Evolutionary conservation across 257 asterid species (phyloP), one percentile per base, ranked within the genome.

Genomic region (Fraxinus excelsior): DNA sequence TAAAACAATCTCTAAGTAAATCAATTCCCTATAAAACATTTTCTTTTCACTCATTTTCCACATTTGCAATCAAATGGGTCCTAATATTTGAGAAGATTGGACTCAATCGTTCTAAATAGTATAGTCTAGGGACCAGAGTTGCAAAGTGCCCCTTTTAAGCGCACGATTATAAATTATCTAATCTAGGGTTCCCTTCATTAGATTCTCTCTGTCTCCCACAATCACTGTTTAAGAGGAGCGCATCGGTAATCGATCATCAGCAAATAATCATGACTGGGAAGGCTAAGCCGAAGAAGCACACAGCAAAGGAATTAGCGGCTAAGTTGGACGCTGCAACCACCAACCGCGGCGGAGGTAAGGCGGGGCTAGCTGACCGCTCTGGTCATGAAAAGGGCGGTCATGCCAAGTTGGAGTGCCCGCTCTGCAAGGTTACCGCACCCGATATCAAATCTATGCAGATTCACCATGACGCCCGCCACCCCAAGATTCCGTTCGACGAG

Each of bases 221-320:
- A 60, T 60, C 67, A 2, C 67, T 0, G 67, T 60, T 58, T 26
- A 19, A 58, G 13, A 10, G 67, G 1, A n/a, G 65, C 28, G 7
- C 65, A 56, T 25, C 67, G 16, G 32, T 10, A 23, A 21, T 60
- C 67, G 1, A 46, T 46, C n/a, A 14, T 14, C 56, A 46, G 19
- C 56, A 16, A 46, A 13, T 16, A 13, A 14, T 46, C 88, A 93
- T 93, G 98, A 91, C 97, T 1, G 98, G 98, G 25, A 93, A 93
- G 74, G 98, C 97, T 5, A 93, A 93, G 87, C 98, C 98, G 2
- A 91, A 91, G 94, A 93, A 93, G 89, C 98, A 93, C 83, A 91
- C 98, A 13, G 98, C 98, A n/a, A 93, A 93, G 88, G 98, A 93
- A 78, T 34, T 93, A 10, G 91, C 90, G 2, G 78, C 93, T 18